These are phyloP conservation scores for Elymus sibiricus DNA, from an alignment of 176 grass and related monocot genomes.

Conservation along the genomic window DNA sequence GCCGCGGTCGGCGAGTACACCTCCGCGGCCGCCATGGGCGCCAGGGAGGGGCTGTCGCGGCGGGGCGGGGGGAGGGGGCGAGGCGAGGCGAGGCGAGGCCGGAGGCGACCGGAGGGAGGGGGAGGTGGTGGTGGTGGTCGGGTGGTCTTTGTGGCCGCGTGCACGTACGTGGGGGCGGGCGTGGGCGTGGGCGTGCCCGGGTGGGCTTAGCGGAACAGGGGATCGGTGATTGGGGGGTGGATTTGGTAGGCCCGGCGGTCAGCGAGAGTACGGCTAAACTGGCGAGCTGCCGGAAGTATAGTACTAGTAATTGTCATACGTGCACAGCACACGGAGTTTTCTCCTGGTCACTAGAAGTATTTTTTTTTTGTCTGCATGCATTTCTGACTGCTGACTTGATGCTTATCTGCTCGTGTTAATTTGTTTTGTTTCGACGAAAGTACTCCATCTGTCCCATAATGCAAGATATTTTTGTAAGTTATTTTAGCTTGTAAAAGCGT, in stretches of 20 bases:
- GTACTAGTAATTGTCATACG: conserved; percentile 32
- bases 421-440: not conserved
- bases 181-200: not conserved
- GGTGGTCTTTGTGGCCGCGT: conserved; percentile 23
- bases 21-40: conserved; percentile 48
- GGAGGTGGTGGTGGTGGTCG: conserved; percentile 7
- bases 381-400: not conserved
- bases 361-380: not conserved
- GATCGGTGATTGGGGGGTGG: conserved; percentile 32
- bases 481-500: too few relatives aligned
- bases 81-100: not conserved
- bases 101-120: conserved; percentile 36
- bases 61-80: not conserved
- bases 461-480: too few relatives aligned
- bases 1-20: conserved; percentile 53
- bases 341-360: not conserved
- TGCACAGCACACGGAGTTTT: conserved; percentile 34
- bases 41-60: conserved; percentile 15
- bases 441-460: too few relatives aligned
- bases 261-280: not conserved
- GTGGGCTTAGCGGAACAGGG: conserved; percentile 47
- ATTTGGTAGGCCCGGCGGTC: conserved; percentile 23
- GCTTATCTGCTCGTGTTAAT: not conserved
- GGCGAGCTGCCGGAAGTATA: not conserved
- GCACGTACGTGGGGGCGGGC: not conserved